A percentile compares a stretch with the other conserved stretches of the same genome.
phyloP scores from a whole-genome alignment of 495 filamentous ascomycete species.

The Filosporella fistucella region DNA sequence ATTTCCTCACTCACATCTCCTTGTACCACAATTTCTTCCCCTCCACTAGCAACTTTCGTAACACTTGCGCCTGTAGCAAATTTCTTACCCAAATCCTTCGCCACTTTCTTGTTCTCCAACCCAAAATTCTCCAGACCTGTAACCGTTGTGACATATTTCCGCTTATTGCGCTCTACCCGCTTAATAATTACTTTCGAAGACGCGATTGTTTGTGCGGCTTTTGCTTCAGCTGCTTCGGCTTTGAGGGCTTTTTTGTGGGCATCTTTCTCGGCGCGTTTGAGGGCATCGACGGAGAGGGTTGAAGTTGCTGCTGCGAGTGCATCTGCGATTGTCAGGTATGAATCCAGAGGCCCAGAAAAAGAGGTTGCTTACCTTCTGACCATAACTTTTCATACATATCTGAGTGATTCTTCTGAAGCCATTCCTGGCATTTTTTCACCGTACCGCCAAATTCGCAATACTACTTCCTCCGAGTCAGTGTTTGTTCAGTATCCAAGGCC shows the following conservation, averaged over 20 bases:
- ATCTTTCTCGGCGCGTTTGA: conserved; percentile 90
- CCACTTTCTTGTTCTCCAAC: conserved; percentile 87
- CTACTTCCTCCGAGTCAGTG: conserved; percentile 44
- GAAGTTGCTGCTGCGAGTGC: conserved; percentile 77
- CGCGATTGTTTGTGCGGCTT: conserved; percentile 67
- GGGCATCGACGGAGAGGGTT: conserved; percentile 79
- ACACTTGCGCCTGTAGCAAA: conserved; percentile 93
- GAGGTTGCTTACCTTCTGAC: conserved; percentile 61
- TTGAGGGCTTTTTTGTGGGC: conserved; percentile 92
- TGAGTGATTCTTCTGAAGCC: conserved; percentile 74
- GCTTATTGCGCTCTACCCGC: conserved; percentile 95
- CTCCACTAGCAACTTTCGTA: conserved; percentile 78
- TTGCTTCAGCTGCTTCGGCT: conserved; percentile 76
- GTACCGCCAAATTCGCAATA: conserved; percentile 98
- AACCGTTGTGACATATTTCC: conserved; percentile 93
- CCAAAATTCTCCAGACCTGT: conserved; percentile 85
- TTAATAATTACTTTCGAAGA: conserved; percentile 85
- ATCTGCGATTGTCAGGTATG: conserved; percentile 46
- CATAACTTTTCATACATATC: conserved; percentile 74
- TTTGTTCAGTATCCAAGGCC: background rate
- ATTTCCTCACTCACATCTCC: conserved; percentile 96
- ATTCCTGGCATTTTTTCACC: conserved; percentile 96
- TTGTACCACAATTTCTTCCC: conserved; percentile 97
- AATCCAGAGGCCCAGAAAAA: background rate
- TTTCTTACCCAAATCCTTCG: conserved; percentile 85